Percentiles rank a stretch among this genome's conserved stretches.
Conservation (phyloP, 306 rosid genomes). For the Erythrophleum fordii region DNA sequence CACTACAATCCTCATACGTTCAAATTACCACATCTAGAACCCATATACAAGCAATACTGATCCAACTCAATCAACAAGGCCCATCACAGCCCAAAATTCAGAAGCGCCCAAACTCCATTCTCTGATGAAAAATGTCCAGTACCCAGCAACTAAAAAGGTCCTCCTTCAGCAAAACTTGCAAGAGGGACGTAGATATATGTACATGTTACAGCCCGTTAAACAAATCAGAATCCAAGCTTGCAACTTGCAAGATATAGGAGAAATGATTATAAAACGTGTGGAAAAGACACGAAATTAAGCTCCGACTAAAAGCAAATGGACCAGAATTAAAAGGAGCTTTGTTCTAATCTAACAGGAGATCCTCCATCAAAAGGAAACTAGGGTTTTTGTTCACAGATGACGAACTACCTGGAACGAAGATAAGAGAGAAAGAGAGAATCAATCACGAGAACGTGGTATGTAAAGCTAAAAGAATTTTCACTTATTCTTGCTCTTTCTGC, state of each 20-base stretch:
- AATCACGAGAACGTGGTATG: slow-evolving; percentile 16
- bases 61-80: slow-evolving; percentile 59
- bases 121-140: slow-evolving; percentile 31
- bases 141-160: slow-evolving; percentile 34
- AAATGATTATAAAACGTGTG: slow-evolving; percentile 29
- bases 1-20: slow-evolving; percentile 31
- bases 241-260: neutral
- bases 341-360: slow-evolving; percentile 45
- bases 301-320: slow-evolving; percentile 36
- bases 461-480: slow-evolving; percentile 2
- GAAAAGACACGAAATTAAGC: slow-evolving; percentile 36
- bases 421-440: slow-evolving; percentile 24
- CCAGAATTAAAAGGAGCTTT: slow-evolving; percentile 47
- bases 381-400: slow-evolving; percentile 48
- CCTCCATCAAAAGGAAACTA: slow-evolving; percentile 44
- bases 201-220: slow-evolving; percentile 37
- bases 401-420: slow-evolving; percentile 54
- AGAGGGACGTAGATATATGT: slow-evolving; percentile 32
- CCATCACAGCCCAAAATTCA: slow-evolving; percentile 22
- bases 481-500: slow-evolving; percentile 22
- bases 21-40: slow-evolving; percentile 40
- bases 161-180: slow-evolving; percentile 42
- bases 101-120: slow-evolving; percentile 43
- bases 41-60: slow-evolving; percentile 48
- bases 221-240: slow-evolving; percentile 40